Evolutionary conservation across 1,139 yeast species (phyloP).

Genomic region (Wickerhamomyces sp.): DNA sequence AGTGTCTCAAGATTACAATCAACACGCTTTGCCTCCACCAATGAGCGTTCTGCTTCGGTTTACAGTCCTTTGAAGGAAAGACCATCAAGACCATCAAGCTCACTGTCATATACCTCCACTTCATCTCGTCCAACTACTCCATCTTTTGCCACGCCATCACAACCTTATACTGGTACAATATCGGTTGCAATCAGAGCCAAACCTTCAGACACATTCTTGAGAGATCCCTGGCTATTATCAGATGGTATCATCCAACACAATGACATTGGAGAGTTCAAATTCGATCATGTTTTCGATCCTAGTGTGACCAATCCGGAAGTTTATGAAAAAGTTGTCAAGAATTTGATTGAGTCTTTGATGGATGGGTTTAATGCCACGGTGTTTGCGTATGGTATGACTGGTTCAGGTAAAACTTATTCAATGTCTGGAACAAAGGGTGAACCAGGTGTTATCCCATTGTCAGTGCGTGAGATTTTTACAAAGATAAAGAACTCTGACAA

Average conservation of each 20-base stretch:
- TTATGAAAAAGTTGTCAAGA: conserved; percentile 55
- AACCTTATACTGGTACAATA: conserved; percentile 30
- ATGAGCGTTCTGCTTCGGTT: background rate
- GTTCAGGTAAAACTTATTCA: conserved; percentile 90
- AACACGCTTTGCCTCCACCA: background rate
- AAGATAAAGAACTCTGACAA: conserved; percentile 33
- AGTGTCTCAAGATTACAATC: conserved; percentile 2
- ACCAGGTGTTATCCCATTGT: conserved; percentile 75
- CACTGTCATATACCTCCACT: background rate
- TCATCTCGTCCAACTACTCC: conserved; percentile 10
- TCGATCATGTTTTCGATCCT: conserved; percentile 72
- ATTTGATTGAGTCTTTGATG: conserved; percentile 59
- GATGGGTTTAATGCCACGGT: conserved; percentile 86
- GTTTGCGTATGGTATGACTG: conserved; percentile 94
- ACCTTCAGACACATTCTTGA: conserved; percentile 25
- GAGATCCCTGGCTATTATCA: conserved; percentile 37
- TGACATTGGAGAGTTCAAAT: conserved; percentile 55
- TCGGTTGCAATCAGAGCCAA: conserved; percentile 33
- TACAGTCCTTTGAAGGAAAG: conserved; percentile 1
- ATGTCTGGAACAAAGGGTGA: conserved; percentile 73
- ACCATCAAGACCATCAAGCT: background rate
- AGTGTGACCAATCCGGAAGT: conserved; percentile 52
- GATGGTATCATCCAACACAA: conserved; percentile 39
- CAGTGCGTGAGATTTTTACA: conserved; percentile 62
- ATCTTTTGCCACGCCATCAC: conserved; percentile 12